phyloP scores from a whole-genome alignment of 2,329 filamentous ascomycete genomes.

The Aspergillus ibericus region DNA sequence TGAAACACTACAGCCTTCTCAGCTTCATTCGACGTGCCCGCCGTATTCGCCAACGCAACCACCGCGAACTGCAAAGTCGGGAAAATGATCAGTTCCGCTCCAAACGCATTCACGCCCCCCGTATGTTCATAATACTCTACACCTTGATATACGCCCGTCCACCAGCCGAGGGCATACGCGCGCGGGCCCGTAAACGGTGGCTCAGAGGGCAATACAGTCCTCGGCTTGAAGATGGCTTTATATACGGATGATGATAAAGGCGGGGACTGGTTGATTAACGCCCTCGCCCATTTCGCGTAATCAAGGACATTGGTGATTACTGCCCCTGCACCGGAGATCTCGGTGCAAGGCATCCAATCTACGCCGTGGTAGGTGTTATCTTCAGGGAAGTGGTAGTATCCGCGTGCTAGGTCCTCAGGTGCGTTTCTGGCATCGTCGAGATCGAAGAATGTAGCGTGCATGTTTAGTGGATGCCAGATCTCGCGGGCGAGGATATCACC shows the following conservation, averaged over 20 bases:
- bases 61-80: slow-evolving; percentile 48
- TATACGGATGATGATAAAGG: slow-evolving; percentile 21
- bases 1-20: slow-evolving; percentile 39
- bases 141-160: slow-evolving; percentile 26
- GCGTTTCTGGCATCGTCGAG: slow-evolving; percentile 33
- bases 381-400: slow-evolving; percentile 22
- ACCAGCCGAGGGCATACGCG: slow-evolving; percentile 23
- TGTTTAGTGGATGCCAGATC: slow-evolving; percentile 44
- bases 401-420: slow-evolving; percentile 23
- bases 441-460: slow-evolving; percentile 42
- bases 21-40: slow-evolving; percentile 38
- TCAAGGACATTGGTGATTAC: slow-evolving; percentile 39
- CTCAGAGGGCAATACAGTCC: background rate
- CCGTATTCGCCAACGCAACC: slow-evolving; percentile 49
- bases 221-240: background rate
- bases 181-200: slow-evolving; percentile 1
- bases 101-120: slow-evolving; percentile 48
- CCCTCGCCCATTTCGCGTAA: slow-evolving; percentile 52
- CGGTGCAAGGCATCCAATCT: background rate
- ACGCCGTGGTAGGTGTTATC: background rate
- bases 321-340: slow-evolving; percentile 20
- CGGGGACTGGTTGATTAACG: slow-evolving; percentile 45
- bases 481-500: slow-evolving; percentile 32
- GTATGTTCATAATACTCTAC: slow-evolving; percentile 40
- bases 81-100: slow-evolving; percentile 47